Evolutionary conservation across 306 rosid genomes (phyloP).

Genomic region (Prunus mira): DNA sequence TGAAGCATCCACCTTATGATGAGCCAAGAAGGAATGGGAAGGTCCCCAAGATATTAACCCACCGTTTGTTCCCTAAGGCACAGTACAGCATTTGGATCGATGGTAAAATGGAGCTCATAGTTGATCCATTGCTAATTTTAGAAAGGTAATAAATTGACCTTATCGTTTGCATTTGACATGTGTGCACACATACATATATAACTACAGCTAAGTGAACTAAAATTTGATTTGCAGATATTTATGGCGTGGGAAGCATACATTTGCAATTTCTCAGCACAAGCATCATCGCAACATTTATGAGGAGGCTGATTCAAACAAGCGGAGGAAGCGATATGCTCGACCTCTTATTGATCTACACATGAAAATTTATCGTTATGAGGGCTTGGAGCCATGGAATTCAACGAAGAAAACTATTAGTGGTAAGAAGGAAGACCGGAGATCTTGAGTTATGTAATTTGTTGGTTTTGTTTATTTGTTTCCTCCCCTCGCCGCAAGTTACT

Average conservation of each 20-base stretch:
- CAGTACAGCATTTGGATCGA: constrained; percentile 97
- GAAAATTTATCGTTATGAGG: constrained; percentile 91
- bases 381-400: constrained; percentile 82
- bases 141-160: constrained; percentile 57
- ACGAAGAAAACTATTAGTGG: constrained; percentile 71
- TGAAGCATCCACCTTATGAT: constrained; percentile 86
- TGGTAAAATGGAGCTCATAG: constrained; percentile 97
- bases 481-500: not conserved
- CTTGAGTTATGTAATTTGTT: constrained; percentile 18
- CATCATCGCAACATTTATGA: constrained; percentile 84
- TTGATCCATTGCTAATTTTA: constrained; percentile 86
- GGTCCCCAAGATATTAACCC: constrained; percentile 92
- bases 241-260: constrained; percentile 87
- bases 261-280: constrained; percentile 98
- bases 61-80: constrained; percentile 82
- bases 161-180: not conserved
- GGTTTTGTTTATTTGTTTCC: constrained; percentile 4
- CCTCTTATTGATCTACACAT: constrained; percentile 96
- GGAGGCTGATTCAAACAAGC: constrained; percentile 97
- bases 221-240: constrained; percentile 58
- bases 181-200: not conserved
- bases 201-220: not conserved
- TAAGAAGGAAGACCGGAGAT: constrained; percentile 35
- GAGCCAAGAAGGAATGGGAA: constrained; percentile 98
- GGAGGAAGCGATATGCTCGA: constrained; percentile 96